Conservation (phyloP, 2,329 filamentous ascomycete genomes). For the Coniochaeta sp. region DNA sequence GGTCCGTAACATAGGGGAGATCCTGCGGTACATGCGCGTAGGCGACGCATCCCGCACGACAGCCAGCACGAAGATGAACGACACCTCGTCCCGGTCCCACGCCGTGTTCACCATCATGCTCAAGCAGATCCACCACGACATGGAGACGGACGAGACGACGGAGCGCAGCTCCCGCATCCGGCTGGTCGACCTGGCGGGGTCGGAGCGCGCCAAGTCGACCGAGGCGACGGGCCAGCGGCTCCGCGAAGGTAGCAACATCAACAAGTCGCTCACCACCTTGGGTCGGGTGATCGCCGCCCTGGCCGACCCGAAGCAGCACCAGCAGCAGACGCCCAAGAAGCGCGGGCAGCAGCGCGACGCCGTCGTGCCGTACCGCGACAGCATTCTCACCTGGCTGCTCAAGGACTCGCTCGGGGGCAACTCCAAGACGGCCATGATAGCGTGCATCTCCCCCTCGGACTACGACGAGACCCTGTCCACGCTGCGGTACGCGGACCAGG, state of each 20-base stretch:
- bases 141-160: conserved; percentile 95
- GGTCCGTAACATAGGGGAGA: conserved; percentile 78
- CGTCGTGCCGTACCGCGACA: conserved; percentile 89
- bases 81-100: conserved; percentile 92
- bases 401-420: conserved; percentile 96
- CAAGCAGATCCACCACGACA: conserved; percentile 96
- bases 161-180: conserved; percentile 91
- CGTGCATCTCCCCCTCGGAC: conserved; percentile 89
- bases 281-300: conserved; percentile 93
- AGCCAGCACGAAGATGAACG: conserved; percentile 98
- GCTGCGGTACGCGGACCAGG: conserved; percentile 92
- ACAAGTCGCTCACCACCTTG: conserved; percentile 93
- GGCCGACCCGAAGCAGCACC: conserved; percentile 61
- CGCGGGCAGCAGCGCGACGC: conserved; percentile 50
- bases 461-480: conserved; percentile 97
- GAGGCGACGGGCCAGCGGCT: conserved; percentile 88
- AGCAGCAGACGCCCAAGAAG: conserved; percentile 25
- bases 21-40: conserved; percentile 82
- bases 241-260: conserved; percentile 95
- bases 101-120: conserved; percentile 97
- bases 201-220: conserved; percentile 89
- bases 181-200: conserved; percentile 89
- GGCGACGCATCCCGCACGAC: conserved; percentile 83
- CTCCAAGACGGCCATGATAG: conserved; percentile 98
- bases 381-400: conserved; percentile 73